These are phyloP conservation scores for Tolypocladium inflatum DNA, from an alignment of 2,329 filamentous ascomycete species.

Conservation along the genomic window DNA sequence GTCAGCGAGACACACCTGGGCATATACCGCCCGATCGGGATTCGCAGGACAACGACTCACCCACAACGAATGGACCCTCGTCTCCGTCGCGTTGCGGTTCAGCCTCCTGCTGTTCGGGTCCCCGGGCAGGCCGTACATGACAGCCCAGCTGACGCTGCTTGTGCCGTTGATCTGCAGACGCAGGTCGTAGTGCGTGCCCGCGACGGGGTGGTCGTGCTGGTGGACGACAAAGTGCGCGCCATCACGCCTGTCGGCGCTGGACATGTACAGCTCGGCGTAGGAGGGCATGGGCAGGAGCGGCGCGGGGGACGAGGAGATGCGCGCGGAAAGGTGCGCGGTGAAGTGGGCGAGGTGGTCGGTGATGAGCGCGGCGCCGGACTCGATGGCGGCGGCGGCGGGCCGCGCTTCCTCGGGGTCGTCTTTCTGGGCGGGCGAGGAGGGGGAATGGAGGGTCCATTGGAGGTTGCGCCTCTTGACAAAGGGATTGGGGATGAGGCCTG, in stretches of 20 bases:
- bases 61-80: slow-evolving; percentile 51
- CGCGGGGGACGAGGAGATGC: slow-evolving; percentile 13
- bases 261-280: slow-evolving; percentile 27
- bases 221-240: slow-evolving; percentile 58
- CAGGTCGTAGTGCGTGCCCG: slow-evolving; percentile 60
- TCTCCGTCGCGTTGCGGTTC: slow-evolving; percentile 53
- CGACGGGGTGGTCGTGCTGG: slow-evolving; percentile 63
- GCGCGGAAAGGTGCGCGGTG: slow-evolving; percentile 18
- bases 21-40: neutral
- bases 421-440: neutral
- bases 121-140: slow-evolving; percentile 54
- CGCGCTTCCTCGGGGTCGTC: neutral
- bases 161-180: slow-evolving; percentile 59
- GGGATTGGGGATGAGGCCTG: slow-evolving; percentile 31
- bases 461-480: slow-evolving; percentile 38
- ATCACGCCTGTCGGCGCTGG: slow-evolving; percentile 15
- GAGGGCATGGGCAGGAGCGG: slow-evolving; percentile 23
- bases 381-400: slow-evolving; percentile 26
- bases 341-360: slow-evolving; percentile 31
- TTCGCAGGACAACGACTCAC: slow-evolving; percentile 20
- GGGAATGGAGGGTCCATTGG: slow-evolving; percentile 27
- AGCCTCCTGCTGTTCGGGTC: slow-evolving; percentile 43
- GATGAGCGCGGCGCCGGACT: slow-evolving; percentile 26
- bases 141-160: slow-evolving; percentile 55
- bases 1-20: neutral